Conservation (phyloP, 805 yeast species). For the Spathaspora arborariae region DNA sequence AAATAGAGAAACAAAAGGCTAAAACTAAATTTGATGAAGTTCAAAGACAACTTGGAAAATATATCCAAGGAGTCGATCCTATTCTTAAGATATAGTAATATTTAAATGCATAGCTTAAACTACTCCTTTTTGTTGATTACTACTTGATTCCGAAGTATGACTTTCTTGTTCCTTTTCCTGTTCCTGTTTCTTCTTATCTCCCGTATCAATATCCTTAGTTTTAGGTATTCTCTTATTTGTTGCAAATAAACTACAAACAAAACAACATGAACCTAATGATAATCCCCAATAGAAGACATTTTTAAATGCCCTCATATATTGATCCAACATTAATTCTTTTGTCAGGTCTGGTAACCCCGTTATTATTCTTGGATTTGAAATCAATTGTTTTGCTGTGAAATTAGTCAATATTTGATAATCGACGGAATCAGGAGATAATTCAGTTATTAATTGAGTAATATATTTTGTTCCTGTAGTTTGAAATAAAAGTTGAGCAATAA, state of each 20-base stretch:
- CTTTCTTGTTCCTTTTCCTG: background rate
- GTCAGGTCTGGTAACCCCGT: constrained; percentile 20
- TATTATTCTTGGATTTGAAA: constrained; percentile 25
- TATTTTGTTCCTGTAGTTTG: constrained; percentile 17
- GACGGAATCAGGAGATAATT: constrained; percentile 9
- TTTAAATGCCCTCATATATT: constrained; percentile 35
- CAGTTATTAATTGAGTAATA: constrained; percentile 9
- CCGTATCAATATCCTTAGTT: constrained; percentile 15
- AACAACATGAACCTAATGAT: constrained; percentile 29
- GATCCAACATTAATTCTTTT: constrained; percentile 20
- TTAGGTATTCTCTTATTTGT: constrained; percentile 43
- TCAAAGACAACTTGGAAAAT: background rate
- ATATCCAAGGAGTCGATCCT: background rate
- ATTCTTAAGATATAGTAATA: background rate
- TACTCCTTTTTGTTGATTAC: background rate
- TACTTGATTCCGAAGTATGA: background rate
- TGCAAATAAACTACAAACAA: constrained; percentile 31
- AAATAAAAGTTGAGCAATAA: constrained; percentile 30
- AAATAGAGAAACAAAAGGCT: background rate
- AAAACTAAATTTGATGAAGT: background rate
- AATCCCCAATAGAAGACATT: constrained; percentile 39
- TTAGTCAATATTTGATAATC: constrained; percentile 13
- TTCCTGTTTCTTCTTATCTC: constrained; percentile 6
- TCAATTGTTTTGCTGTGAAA: constrained; percentile 13
- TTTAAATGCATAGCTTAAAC: background rate